These are phyloP conservation scores for Rhynchospora pubera DNA, from an alignment of 176 grass and related monocot genomes.

Conservation along the genomic window DNA sequence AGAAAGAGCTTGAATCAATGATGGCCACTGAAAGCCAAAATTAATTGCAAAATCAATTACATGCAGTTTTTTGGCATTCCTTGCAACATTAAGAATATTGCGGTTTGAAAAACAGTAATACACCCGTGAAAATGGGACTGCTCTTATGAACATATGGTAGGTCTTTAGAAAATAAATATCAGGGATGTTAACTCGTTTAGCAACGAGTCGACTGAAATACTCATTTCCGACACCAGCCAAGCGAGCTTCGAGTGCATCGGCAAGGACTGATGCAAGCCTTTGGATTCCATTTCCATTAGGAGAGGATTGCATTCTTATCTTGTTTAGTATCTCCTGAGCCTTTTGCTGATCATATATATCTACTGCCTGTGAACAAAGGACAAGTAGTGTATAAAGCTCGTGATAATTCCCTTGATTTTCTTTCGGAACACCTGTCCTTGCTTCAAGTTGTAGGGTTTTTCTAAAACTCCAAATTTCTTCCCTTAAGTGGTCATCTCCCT, in stretches of 20 bases:
- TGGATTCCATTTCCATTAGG: conserved; percentile 41
- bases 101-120: conserved; percentile 44
- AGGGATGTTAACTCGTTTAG: neutral
- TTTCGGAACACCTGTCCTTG: conserved; percentile 1
- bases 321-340: conserved; percentile 35
- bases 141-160: conserved; percentile 21
- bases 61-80: conserved; percentile 38
- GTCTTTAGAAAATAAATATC: conserved; percentile 21
- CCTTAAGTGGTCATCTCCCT: conserved; percentile 6
- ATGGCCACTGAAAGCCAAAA: conserved; percentile 62
- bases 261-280: conserved; percentile 53
- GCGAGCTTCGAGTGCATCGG: conserved; percentile 41
- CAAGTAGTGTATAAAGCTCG: conserved; percentile 48
- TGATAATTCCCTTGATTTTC: conserved; percentile 34
- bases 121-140: conserved; percentile 42
- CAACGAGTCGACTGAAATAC: conserved; percentile 24
- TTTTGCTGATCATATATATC: conserved; percentile 27
- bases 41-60: conserved; percentile 64
- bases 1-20: conserved; percentile 41
- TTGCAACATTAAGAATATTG: conserved; percentile 41
- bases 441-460: conserved; percentile 11
- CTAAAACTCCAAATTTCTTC: conserved; percentile 3
- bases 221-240: conserved; percentile 47
- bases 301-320: conserved; percentile 39
- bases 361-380: conserved; percentile 49